Evolutionary conservation across 2,329 filamentous ascomycete species (phyloP).

Genomic region (Stachybotrys elegans): DNA sequence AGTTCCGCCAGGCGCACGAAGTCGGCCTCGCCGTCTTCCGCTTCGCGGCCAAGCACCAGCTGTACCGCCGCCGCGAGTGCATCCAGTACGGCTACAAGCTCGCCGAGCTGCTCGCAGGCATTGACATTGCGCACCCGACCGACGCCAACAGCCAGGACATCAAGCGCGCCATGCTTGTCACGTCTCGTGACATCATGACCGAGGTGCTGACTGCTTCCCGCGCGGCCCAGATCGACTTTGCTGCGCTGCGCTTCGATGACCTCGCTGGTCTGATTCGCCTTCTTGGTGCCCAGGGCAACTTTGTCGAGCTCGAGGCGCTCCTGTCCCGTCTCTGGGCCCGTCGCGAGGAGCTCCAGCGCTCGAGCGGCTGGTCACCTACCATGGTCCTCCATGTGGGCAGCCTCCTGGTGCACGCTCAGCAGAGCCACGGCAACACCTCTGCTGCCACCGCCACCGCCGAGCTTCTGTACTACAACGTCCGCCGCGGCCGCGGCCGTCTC

Average conservation of each 20-base stretch:
- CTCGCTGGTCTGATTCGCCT: constrained; percentile 39
- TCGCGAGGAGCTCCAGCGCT: constrained; percentile 14
- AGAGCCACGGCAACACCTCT: constrained; percentile 9
- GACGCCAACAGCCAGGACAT: constrained; percentile 20
- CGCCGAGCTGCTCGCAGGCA: constrained; percentile 37
- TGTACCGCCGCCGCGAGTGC: constrained; percentile 32
- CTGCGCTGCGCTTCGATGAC: constrained; percentile 36
- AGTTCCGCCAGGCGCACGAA: constrained; percentile 34
- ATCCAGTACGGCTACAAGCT: constrained; percentile 40
- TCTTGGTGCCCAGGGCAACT: constrained; percentile 42
- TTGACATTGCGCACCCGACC: constrained; percentile 26
- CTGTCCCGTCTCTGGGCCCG: constrained; percentile 16
- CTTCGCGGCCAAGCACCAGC: constrained; percentile 34
- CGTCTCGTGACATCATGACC: constrained; percentile 17
- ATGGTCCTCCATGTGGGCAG: constrained; percentile 17
- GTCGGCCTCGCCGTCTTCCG: constrained; percentile 36
- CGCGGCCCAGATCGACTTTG: constrained; percentile 36
- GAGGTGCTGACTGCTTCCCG: constrained; percentile 36
- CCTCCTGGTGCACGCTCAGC: constrained; percentile 16
- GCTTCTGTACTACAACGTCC: constrained; percentile 20
- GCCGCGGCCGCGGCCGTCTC: constrained; percentile 18
- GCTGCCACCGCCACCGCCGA: constrained; percentile 17
- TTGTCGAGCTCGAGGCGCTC: constrained; percentile 34
- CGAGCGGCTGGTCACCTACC: constrained; percentile 14
- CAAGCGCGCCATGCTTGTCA: constrained; percentile 12